Conservation (phyloP, 495 filamentous ascomycete species). For the Sphaerosporella brunnea region DNA sequence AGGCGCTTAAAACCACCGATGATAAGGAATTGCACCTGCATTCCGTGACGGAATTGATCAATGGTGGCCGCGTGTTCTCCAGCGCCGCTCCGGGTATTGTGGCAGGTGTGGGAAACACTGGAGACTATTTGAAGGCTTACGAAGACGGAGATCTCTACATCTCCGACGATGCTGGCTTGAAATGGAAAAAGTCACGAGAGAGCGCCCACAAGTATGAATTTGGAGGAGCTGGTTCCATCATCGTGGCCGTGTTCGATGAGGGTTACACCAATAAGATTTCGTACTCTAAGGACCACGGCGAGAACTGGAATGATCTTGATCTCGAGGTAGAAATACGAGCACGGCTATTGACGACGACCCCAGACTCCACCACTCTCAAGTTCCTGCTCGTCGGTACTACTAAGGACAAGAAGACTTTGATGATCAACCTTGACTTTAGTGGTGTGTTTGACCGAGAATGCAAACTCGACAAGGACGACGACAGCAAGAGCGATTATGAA, state of each 20-base stretch:
- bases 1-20: slow-evolving; percentile 38
- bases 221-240: slow-evolving; percentile 73
- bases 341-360: slow-evolving; percentile 59
- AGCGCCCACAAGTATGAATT: slow-evolving; percentile 91
- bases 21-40: slow-evolving; percentile 59
- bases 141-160: slow-evolving; percentile 60
- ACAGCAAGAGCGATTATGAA: slow-evolving; percentile 47
- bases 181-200: slow-evolving; percentile 54
- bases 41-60: slow-evolving; percentile 64
- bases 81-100: slow-evolving; percentile 81
- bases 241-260: slow-evolving; percentile 60
- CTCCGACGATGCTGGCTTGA: slow-evolving; percentile 78
- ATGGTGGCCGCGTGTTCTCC: slow-evolving; percentile 75
- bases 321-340: slow-evolving; percentile 45
- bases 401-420: slow-evolving; percentile 30
- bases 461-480: slow-evolving; percentile 33
- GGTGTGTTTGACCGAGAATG: slow-evolving; percentile 68
- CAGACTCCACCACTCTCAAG: slow-evolving; percentile 77
- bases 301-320: slow-evolving; percentile 51
- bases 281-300: slow-evolving; percentile 79
- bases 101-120: slow-evolving; percentile 84
- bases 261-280: slow-evolving; percentile 43
- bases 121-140: slow-evolving; percentile 46
- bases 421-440: slow-evolving; percentile 67
- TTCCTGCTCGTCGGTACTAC: slow-evolving; percentile 54